These are phyloP conservation scores for Rhododendron ovatum DNA, from an alignment of 148 eudicot species.

Conservation along the genomic window DNA sequence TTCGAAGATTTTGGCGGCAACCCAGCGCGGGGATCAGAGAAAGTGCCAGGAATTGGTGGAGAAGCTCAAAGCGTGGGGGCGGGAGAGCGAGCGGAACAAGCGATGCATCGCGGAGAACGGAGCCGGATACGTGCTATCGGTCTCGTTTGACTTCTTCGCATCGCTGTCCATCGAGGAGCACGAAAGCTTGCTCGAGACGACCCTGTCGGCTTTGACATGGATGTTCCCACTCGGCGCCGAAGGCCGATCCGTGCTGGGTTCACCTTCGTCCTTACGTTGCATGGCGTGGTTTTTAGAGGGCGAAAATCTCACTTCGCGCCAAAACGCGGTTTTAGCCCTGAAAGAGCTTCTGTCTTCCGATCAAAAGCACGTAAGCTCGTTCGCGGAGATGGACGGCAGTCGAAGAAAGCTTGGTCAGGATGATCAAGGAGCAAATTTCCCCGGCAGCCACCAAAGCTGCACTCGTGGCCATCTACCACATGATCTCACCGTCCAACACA, in stretches of 20 bases:
- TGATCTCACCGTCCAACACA: slow-evolving; percentile 26
- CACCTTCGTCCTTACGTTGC: slow-evolving; percentile 39
- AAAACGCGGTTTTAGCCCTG: slow-evolving; percentile 38
- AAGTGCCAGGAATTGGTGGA: background rate
- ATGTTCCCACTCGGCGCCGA: slow-evolving; percentile 36
- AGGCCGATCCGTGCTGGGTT: slow-evolving; percentile 28
- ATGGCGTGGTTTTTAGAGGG: slow-evolving; percentile 44
- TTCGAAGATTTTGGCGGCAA: background rate
- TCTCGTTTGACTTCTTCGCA: slow-evolving; percentile 41
- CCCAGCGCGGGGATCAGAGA: background rate
- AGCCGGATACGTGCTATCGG: slow-evolving; percentile 22
- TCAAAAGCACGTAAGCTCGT: slow-evolving; percentile 8
- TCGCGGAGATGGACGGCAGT: slow-evolving; percentile 40
- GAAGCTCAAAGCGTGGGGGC: background rate
- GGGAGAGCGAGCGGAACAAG: slow-evolving; percentile 41
- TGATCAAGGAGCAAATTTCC: slow-evolving; percentile 52
- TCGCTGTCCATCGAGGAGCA: slow-evolving; percentile 21
- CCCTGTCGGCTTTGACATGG: slow-evolving; percentile 37
- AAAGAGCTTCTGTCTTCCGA: slow-evolving; percentile 34
- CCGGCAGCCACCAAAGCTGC: slow-evolving; percentile 54
- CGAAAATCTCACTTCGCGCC: slow-evolving; percentile 42
- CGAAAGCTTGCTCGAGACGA: slow-evolving; percentile 31
- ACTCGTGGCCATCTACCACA: slow-evolving; percentile 45
- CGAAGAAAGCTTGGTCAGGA: slow-evolving; percentile 34
- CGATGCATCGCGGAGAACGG: slow-evolving; percentile 40